These are phyloP conservation scores for Hebeloma cylindrosporum DNA, from an alignment of 768 basidiomycete genomes.

Conservation along the genomic window DNA sequence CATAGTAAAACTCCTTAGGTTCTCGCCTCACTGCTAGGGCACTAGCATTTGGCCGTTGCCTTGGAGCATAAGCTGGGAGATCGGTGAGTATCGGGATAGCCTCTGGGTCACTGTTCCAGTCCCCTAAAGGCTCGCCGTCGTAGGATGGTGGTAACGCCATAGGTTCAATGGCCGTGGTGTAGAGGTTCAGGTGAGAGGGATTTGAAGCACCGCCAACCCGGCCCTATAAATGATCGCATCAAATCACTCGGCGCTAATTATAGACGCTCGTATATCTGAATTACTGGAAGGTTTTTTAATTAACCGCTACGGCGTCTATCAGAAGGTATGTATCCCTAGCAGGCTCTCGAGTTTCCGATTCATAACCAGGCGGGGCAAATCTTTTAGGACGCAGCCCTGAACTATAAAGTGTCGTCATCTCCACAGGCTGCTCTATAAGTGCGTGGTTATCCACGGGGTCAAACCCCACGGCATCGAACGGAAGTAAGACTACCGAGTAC, in stretches of 20 bases:
- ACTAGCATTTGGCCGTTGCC: not conserved
- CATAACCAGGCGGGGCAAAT: slow-evolving; percentile 30
- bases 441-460: slow-evolving; percentile 24
- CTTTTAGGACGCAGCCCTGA: slow-evolving; percentile 29
- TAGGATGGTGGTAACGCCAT: slow-evolving; percentile 31
- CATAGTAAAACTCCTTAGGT: slow-evolving; percentile 29
- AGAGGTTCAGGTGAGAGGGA: too few relatives aligned
- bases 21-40: slow-evolving; percentile 5
- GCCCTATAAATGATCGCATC: too few relatives aligned
- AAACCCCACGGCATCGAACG: slow-evolving; percentile 35
- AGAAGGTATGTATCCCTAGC: not conserved
- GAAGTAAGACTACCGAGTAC: slow-evolving; percentile 40
- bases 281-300: not conserved
- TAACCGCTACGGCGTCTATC: not conserved
- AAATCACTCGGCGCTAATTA: too few relatives aligned
- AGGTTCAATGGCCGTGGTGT: too few relatives aligned
- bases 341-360: slow-evolving; percentile 10
- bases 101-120: not conserved
- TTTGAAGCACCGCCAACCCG: too few relatives aligned
- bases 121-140: not conserved
- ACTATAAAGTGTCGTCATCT: slow-evolving; percentile 34
- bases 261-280: too few relatives aligned
- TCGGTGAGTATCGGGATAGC: slow-evolving; percentile 2
- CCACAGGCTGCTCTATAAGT: slow-evolving; percentile 30
- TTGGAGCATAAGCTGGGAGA: slow-evolving; percentile 20